Conservation (phyloP, 2,329 filamentous ascomycete genomes). For the Fusarium sublunatum region DNA sequence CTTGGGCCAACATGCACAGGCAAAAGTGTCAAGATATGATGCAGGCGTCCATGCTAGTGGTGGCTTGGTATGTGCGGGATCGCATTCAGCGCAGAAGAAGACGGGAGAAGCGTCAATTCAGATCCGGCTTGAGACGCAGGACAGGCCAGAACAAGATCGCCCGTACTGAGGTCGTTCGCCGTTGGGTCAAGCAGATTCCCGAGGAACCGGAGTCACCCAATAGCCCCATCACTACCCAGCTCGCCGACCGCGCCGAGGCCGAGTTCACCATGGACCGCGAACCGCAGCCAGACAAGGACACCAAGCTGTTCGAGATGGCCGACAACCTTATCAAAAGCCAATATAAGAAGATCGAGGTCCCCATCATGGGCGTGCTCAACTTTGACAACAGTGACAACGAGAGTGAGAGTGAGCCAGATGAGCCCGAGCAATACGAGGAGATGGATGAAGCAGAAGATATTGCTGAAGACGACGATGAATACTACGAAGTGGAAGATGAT, state of each 20-base stretch:
- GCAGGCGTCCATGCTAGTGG: constrained; percentile 61
- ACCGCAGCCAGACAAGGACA: constrained; percentile 55
- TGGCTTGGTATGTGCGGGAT: constrained; percentile 63
- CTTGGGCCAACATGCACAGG: constrained; percentile 59
- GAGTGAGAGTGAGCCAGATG: constrained; percentile 50
- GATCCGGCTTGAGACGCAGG: constrained; percentile 53
- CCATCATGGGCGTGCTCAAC: constrained; percentile 57
- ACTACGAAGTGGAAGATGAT: constrained; percentile 47
- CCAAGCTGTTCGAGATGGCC: constrained; percentile 57
- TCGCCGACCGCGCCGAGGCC: constrained; percentile 54
- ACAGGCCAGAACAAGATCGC: constrained; percentile 50
- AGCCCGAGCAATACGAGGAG: constrained; percentile 44
- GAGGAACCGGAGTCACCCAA: constrained; percentile 50
- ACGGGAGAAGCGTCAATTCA: constrained; percentile 56
- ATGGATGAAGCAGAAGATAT: constrained; percentile 45
- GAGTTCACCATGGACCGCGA: constrained; percentile 57
- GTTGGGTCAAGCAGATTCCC: constrained; percentile 58
- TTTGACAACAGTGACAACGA: constrained; percentile 59
- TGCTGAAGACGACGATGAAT: constrained; percentile 43
- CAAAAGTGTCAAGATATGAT: constrained; percentile 62
- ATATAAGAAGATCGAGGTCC: constrained; percentile 59
- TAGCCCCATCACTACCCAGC: constrained; percentile 40
- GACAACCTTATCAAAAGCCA: constrained; percentile 62
- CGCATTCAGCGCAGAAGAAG: constrained; percentile 57
- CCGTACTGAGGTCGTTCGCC: constrained; percentile 56